These are phyloP conservation scores for Candida pseudoviswanathii DNA, from an alignment of 1,139 yeast genomes.

Conservation along the genomic window DNA sequence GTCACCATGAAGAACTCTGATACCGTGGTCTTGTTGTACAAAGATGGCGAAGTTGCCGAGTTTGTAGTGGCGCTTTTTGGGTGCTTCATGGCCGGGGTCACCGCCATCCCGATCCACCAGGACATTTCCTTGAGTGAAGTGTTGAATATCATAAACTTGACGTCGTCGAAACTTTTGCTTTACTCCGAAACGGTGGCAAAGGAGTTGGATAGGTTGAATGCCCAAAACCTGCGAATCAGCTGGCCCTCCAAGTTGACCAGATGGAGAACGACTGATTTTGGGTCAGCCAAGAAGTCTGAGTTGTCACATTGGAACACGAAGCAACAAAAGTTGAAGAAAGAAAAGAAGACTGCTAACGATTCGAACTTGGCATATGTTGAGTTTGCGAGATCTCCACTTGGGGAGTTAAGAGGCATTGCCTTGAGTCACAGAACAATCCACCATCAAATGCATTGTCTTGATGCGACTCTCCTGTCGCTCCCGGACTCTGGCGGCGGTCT, in stretches of 20 bases:
- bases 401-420: slow-evolving; percentile 91
- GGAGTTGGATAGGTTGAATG: slow-evolving; percentile 61
- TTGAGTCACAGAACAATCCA: slow-evolving; percentile 84
- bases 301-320: slow-evolving; percentile 29
- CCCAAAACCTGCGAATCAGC: slow-evolving; percentile 34
- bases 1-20: slow-evolving; percentile 73
- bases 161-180: slow-evolving; percentile 77
- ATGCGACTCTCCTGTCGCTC: slow-evolving; percentile 65
- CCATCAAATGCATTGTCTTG: slow-evolving; percentile 82
- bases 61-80: slow-evolving; percentile 87
- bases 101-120: slow-evolving; percentile 90
- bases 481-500: slow-evolving; percentile 51
- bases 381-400: slow-evolving; percentile 86
- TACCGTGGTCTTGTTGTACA: slow-evolving; percentile 80
- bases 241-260: slow-evolving; percentile 56
- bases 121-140: slow-evolving; percentile 69
- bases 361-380: slow-evolving; percentile 88
- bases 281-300: slow-evolving; percentile 56
- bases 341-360: slow-evolving; percentile 37
- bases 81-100: slow-evolving; percentile 90
- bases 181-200: slow-evolving; percentile 80
- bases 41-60: slow-evolving; percentile 81
- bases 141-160: slow-evolving; percentile 67
- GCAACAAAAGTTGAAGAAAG: slow-evolving; percentile 21
- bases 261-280: slow-evolving; percentile 90